A percentile compares a stretch with the other conserved stretches of the same genome.
phyloP scores from a whole-genome alignment of 306 rosid species.

The Prunus dulcis region DNA sequence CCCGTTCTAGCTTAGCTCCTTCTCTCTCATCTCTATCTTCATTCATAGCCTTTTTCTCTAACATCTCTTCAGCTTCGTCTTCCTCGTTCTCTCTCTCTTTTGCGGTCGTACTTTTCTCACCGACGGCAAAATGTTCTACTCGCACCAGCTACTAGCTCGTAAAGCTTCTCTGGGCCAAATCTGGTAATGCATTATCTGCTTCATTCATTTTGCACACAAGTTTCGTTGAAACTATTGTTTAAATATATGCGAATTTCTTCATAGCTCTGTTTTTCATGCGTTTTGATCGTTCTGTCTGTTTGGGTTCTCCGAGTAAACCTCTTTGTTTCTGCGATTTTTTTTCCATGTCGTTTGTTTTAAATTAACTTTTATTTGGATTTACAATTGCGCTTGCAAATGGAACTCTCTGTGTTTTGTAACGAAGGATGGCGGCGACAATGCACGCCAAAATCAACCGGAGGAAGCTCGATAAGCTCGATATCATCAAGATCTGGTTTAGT shows the following conservation, averaged over 20 bases:
- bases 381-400: background rate
- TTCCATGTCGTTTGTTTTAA: background rate
- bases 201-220: no score
- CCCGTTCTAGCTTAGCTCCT: background rate
- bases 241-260: background rate
- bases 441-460: slow-evolving; percentile 66
- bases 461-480: slow-evolving; percentile 63
- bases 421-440: slow-evolving; percentile 59
- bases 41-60: background rate
- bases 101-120: background rate
- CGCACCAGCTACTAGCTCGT: slow-evolving; percentile 82
- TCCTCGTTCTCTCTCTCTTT: background rate
- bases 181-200: slow-evolving; percentile 39
- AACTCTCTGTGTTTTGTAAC: background rate
- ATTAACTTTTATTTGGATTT: background rate
- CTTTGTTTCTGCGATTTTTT: background rate
- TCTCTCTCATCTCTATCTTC: background rate
- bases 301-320: background rate
- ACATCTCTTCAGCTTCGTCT: background rate
- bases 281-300: background rate
- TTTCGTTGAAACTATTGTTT: background rate
- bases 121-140: slow-evolving; percentile 57
- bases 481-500: slow-evolving; percentile 70
- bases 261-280: background rate
- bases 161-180: slow-evolving; percentile 86